Percentiles rank a stretch among this genome's conserved stretches.
phyloP scores from a whole-genome alignment of 2,329 filamentous ascomycete genomes.

The Penicillium sumatraense region DNA sequence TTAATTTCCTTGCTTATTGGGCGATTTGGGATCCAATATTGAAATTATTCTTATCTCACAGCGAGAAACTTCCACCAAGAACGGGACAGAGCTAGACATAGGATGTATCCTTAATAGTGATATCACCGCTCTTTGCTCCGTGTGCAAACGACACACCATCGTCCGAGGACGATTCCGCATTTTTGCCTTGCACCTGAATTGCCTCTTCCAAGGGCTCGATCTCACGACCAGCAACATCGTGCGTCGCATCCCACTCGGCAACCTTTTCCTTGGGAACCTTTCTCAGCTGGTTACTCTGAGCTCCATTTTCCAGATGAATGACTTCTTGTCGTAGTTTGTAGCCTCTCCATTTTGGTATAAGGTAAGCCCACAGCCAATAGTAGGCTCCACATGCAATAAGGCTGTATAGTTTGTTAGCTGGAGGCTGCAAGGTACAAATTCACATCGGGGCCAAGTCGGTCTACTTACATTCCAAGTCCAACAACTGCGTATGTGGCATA shows the following conservation, averaged over 20 bases:
- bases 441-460: not conserved
- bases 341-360: constrained; percentile 56
- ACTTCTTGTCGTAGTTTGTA: constrained; percentile 63
- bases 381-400: constrained; percentile 60
- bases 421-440: not conserved
- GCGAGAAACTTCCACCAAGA: too few relatives aligned
- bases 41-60: not conserved
- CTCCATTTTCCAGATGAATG: constrained; percentile 54
- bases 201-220: not conserved
- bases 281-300: constrained; percentile 54
- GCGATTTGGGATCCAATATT: too few relatives aligned
- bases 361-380: constrained; percentile 62
- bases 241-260: constrained; percentile 60
- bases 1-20: too few relatives aligned
- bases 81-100: too few relatives aligned
- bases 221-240: constrained; percentile 52
- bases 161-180: not conserved
- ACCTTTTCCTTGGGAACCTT: constrained; percentile 58
- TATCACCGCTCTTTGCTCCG: not conserved
- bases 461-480: constrained; percentile 65
- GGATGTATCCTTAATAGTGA: not conserved
- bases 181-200: not conserved
- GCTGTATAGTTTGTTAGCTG: constrained; percentile 34
- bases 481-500: constrained; percentile 71
- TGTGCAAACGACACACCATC: not conserved